Base-by-base conservation (phyloP, 2,329 filamentous ascomycete species). In the Paraphaeosphaeria minitans region DNA sequence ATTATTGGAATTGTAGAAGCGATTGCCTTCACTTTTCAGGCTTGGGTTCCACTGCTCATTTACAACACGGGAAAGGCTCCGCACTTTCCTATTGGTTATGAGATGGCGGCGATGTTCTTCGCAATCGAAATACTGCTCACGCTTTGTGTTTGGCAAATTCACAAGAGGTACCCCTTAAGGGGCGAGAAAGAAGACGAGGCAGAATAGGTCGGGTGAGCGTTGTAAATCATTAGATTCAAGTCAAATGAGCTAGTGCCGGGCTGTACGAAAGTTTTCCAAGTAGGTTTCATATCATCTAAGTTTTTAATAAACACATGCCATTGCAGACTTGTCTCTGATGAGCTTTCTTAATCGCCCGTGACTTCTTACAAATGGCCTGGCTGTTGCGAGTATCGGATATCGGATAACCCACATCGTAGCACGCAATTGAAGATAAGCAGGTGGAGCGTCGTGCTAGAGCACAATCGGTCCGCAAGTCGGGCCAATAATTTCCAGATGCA, bases 101-200 rank as follows among this genome's bases (percentile, higher is more conserved):
- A 69, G 53, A 62, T 70, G 61, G 62, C 67, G 10, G 61, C 67
- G 22, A 67, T 70, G 60, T 70, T 70, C 58, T 65, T 70, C 48
- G 66, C 62, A 12, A 54, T 70, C 10, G 63, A 70, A 55, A 61
- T 63, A 7, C 46, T 65, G 31, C 53, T 62, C 13, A 46, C 60
- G 0, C 29, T 60, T 42, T 39, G 60, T 21, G 64, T 66, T 19
- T 55, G 52, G 52, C 37, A 21, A 12, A 22, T 45, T 24, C 31
- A 45, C 14, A 46, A 47, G 29, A 55, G 42, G 52, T 55, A 21
- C 10, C 52, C 52, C 2, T 2, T 55, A 7, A 55, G 35, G 31
- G 10, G 46, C 14, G 52, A 47, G 2, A 55, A 55, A 8, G 31
- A 53, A 31, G n/a, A 27, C 24, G 50, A 42, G 19, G 6, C 31